A percentile compares a stretch with the other conserved stretches of the same genome.
Evolutionary conservation across 805 yeast species (phyloP).

Genomic region (Kazachstania viticola): DNA sequence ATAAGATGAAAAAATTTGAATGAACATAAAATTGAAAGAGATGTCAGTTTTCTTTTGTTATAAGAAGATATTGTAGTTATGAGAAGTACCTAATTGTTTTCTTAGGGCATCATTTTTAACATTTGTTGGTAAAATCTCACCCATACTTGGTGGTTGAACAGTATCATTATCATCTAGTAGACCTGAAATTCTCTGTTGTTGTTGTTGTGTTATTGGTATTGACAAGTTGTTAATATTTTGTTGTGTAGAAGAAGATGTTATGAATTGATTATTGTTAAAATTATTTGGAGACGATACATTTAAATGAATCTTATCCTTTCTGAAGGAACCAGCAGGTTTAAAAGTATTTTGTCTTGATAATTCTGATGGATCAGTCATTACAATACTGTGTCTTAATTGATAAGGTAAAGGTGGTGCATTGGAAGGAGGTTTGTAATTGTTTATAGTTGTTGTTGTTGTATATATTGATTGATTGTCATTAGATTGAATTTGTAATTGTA

Average conservation of each 20-base stretch:
- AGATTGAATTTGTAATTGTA: too few species aligned
- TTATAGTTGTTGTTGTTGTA: neutral
- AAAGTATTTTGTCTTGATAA: slow-evolving; percentile 38
- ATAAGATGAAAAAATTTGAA: too few species aligned
- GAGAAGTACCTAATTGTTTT: slow-evolving; percentile 29
- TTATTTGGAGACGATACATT: neutral
- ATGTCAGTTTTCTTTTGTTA: too few species aligned
- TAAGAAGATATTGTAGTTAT: slow-evolving; percentile 21
- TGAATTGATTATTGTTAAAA: slow-evolving; percentile 2
- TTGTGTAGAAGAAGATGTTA: too few species aligned
- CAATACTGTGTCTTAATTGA: slow-evolving; percentile 55
- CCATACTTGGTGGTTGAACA: slow-evolving; percentile 19
- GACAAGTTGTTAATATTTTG: too few species aligned
- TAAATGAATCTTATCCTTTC: slow-evolving; percentile 20
- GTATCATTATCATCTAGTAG: slow-evolving; percentile 18
- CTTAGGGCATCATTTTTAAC: slow-evolving; percentile 29
- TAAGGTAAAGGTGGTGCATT: slow-evolving; percentile 27
- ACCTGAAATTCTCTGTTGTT: slow-evolving; percentile 22
- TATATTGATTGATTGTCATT: neutral
- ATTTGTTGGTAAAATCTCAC: slow-evolving; percentile 24
- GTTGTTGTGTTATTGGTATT: slow-evolving; percentile 11
- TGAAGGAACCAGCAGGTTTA: slow-evolving; percentile 61
- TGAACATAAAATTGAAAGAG: too few species aligned
- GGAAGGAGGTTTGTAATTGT: neutral
- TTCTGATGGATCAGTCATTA: slow-evolving; percentile 67